Conservation (phyloP, 306 rosid genomes). For the Fagus crenata region DNA sequence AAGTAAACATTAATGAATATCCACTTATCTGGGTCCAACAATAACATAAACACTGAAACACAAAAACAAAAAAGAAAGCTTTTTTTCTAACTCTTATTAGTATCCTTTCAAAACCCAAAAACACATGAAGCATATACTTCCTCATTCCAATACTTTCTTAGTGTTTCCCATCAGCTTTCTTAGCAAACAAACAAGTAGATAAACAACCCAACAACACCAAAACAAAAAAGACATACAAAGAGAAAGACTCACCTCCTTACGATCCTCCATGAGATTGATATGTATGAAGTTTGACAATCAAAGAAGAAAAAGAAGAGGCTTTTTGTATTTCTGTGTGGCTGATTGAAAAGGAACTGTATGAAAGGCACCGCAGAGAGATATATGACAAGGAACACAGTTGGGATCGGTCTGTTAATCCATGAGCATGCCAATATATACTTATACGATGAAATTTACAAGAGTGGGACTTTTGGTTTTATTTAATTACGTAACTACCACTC, state of each 20-base stretch:
- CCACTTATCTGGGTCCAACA: background rate
- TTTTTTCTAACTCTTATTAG: background rate
- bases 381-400: background rate
- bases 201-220: background rate
- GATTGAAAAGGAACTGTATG: background rate
- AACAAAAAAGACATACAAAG: background rate
- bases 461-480: background rate
- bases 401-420: background rate
- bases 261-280: slow-evolving; percentile 68
- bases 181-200: slow-evolving; percentile 23
- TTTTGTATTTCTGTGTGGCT: background rate
- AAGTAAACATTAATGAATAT: background rate
- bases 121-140: slow-evolving; percentile 11
- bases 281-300: background rate
- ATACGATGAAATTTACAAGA: background rate
- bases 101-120: slow-evolving; percentile 12
- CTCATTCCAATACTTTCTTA: background rate
- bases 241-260: slow-evolving; percentile 64
- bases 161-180: slow-evolving; percentile 1
- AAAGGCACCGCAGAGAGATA: background rate
- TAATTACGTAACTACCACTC: slow-evolving; percentile 31
- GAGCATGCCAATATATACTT: background rate
- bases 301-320: background rate
- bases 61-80: background rate
- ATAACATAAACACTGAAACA: background rate